Evolutionary conservation across 2,329 filamentous ascomycete genomes (phyloP), one percentile per base, ranked within the genome.

Genomic region (Colletotrichum lentis): DNA sequence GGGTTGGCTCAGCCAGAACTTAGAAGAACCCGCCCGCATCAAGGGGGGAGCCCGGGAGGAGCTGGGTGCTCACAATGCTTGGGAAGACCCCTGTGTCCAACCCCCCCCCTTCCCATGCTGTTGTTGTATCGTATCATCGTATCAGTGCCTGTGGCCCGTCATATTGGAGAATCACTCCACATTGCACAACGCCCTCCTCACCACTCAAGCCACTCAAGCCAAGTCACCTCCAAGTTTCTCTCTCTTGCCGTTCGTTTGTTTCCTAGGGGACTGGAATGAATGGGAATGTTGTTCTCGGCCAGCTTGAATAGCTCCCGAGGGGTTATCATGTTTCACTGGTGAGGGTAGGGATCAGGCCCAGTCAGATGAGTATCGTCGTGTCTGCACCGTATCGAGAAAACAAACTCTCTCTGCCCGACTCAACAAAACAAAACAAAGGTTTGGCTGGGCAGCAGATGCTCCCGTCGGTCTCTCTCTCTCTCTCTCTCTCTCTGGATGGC

Each of bases 221-320:
- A 7, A 27, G 63, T 50, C 43, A 46, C 46, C 39, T 18, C 58
- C 39, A 64, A 59, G 60, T 27, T 59, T 64, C 64, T 59, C 44
- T 24, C 37, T 44, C 16, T 8, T 22, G 8, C 31, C 37, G 46
- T 27, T 39, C 10, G 16, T 41, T 20, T 6, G 24, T 11, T 14
- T 35, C n/a, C n/a, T n/a, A n/a, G 27, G 27, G 27, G 27, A 31
- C 8, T 31, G 27, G 8, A 6, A 7, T 5, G 27, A 1, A 31
- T n/a, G 4, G 27, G 5, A 31, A 31, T 3, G n/a, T 12, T 20
- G 47, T 5, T 27, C 18, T 50, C 8, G n/a, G n/a, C 2, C 41
- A 8, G 16, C 41, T 31, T 31, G 7, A 10, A n/a, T 20, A 1
- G n/a, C 43, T 20, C 3, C 22, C n/a, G 3, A 0, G 1, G 10